phyloP scores from a whole-genome alignment of 345 rosid species.

The Lagerstroemia speciosa region DNA sequence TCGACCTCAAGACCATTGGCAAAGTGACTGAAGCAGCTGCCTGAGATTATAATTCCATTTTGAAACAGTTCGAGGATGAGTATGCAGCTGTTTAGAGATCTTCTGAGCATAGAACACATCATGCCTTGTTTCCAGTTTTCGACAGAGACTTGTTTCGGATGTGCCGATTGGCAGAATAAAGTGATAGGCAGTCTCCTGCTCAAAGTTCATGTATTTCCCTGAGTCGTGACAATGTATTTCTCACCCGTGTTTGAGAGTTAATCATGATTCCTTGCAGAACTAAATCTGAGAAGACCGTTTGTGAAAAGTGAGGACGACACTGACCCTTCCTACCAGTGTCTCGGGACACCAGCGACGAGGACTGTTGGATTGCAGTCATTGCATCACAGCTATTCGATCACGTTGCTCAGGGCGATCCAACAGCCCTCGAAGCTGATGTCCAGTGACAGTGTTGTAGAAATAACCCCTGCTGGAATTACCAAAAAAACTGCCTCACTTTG shows the following conservation, averaged over 20 bases:
- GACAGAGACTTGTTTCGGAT: neutral
- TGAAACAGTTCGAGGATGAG: neutral
- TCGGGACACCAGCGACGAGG: too few species aligned
- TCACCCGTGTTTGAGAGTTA: neutral
- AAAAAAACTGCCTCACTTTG: too few species aligned
- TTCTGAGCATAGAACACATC: neutral
- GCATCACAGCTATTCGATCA: too few species aligned
- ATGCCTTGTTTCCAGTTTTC: neutral
- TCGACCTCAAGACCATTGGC: conserved; percentile 59
- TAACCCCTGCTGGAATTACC: too few species aligned
- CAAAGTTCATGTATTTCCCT: neutral
- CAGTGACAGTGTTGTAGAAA: too few species aligned
- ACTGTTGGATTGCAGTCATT: too few species aligned
- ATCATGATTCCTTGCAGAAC: neutral
- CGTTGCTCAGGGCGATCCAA: too few species aligned
- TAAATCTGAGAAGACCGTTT: neutral
- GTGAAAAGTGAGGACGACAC: too few species aligned
- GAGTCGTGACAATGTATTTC: neutral
- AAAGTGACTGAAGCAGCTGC: conserved; percentile 22
- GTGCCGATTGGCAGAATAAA: neutral
- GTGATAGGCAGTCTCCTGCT: neutral
- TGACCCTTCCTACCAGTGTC: too few species aligned
- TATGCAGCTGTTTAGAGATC: neutral
- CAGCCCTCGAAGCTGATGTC: too few species aligned
- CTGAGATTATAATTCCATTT: conserved; percentile 18